Base-by-base conservation (phyloP, 495 filamentous ascomycete genomes). In the Melanomma pulvis-pyrius region DNA sequence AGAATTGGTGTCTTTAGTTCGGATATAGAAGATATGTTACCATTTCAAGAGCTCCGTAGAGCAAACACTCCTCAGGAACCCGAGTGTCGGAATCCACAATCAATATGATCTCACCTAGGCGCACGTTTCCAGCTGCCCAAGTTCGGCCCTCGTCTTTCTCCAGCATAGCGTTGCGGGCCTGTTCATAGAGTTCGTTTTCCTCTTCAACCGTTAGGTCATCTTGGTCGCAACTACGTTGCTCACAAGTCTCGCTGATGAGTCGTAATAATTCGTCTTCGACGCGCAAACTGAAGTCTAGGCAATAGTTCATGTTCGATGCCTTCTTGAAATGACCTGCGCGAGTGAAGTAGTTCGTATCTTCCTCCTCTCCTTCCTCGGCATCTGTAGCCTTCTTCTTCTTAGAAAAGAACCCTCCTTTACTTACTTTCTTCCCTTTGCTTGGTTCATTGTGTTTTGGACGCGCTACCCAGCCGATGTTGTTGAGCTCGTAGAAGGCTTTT, bases 241-340 rank as follows among this genome's bases (percentile, higher is more conserved):
- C 82, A 26, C 86, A 76, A 70, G 87, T 78, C 25, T 66, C 57
- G 9, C 75, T 76, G 26, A 67, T 56, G 2, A 61, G 30, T 15
- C 63, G 47, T 28, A 56, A 34, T 15, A 92, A 80, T 70, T 85
- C 87, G 21, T 91, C 88, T 74, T 93, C 90, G 0, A 92, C 87
- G 62, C 86, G 86, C 76, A 84, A 87, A 19, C 88, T 90, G 63
- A 92, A 82, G 81, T 89, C 88, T 34, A 93, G 79, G 11, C 82
- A 89, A 66, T 83, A 93, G 78, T 93, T 93, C 90, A 93, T 93
- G 80, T 93, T 93, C 29, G 87, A 90, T 12, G 89, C 89, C 63
- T 92, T 87, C 81, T 87, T 88, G 77, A 88, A 87, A 72, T 77
- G 75, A 24, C 78, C 77, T 51, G 69, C 72, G n/a, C 78, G 75